Base-by-base conservation (phyloP, 129 eudicot genomes). In the Rutidosis leptorrhynchoides region DNA sequence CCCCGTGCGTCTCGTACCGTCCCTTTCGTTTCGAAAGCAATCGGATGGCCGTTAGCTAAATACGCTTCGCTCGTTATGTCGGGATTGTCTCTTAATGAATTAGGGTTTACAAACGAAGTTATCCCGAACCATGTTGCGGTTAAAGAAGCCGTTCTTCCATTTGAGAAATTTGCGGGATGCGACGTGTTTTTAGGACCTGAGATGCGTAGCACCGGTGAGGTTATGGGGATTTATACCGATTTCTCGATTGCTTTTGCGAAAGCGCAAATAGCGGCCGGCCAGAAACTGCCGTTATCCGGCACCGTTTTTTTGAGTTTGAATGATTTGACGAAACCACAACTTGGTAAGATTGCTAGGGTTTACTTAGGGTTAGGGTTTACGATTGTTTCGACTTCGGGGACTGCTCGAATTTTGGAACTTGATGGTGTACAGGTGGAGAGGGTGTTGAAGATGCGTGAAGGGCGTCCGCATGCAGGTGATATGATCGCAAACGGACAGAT, bases 1-100 rank as follows among this genome's bases (percentile, higher is more conserved):
- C 98, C 98, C 0, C 95, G 98, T 37, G 98, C 98, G 21, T 88
- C 96, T 5, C 89, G 98, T 46, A 93, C 98, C 0, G 95, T 93
- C 40, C 98, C 98, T 0, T 93, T 93, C 23, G 98, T 93, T 29
- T 88, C 98, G 10, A 93, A 93, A 75, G 89, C 98, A 5, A 93
- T 93, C 15, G 98, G 98, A 10, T 89, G 82, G 15, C 98, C 98
- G 7, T 68, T 93, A 73, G 98, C 98, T 11, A 93, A 93, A 64
- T 88, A 85, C 24, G 98, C 96, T 49, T 81, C 96, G 10, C 84
- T 88, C 40, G 95, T 88, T 12, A 88, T 93, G 98, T 85, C 98
- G 4, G 96, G 98, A 20, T 82, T 88, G 66, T 85, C 98, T 16
- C 87, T 93, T 53, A 35, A 60, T 11, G 95, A 93, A 49, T 23